These are phyloP conservation scores for Penicillium decumbens DNA, from an alignment of 2,329 filamentous ascomycete genomes.

Conservation along the genomic window DNA sequence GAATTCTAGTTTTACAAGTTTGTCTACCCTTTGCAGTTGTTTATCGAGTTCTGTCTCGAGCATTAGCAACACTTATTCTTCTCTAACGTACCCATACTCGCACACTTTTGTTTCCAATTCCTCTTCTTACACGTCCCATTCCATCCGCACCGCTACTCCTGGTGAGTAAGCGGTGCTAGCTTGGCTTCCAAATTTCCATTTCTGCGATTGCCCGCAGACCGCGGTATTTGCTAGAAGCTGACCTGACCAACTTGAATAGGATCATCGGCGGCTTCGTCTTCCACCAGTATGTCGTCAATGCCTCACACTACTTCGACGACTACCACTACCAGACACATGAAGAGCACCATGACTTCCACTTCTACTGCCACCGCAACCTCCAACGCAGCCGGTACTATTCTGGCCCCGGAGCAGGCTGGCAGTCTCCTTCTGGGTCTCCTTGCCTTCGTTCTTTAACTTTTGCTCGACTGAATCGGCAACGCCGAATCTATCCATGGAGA, in stretches of 20 bases:
- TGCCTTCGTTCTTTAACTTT: slow-evolving; percentile 23
- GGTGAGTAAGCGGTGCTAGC: slow-evolving; percentile 26
- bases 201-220: not conserved
- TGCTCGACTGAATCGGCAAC: not conserved
- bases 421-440: slow-evolving; percentile 27
- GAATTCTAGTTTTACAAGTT: slow-evolving; percentile 11
- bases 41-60: slow-evolving; percentile 6
- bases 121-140: slow-evolving; percentile 2
- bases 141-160: slow-evolving; percentile 18
- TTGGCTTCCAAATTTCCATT: slow-evolving; percentile 11
- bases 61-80: not conserved
- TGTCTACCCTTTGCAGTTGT: slow-evolving; percentile 13
- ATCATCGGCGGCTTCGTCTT: not conserved
- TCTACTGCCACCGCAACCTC: slow-evolving; percentile 20
- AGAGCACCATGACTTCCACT: slow-evolving; percentile 17
- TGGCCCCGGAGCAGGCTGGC: slow-evolving; percentile 28
- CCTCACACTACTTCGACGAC: slow-evolving; percentile 14
- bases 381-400: slow-evolving; percentile 26
- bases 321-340: slow-evolving; percentile 18
- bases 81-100: not conserved
- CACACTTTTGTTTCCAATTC: slow-evolving; percentile 10
- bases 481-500: not conserved
- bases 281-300: slow-evolving; percentile 9
- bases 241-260: not conserved
- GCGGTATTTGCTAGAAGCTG: not conserved